phyloP scores from a whole-genome alignment of 1,284 basidiomycete species.

The Coniferiporia sulphurascens region DNA sequence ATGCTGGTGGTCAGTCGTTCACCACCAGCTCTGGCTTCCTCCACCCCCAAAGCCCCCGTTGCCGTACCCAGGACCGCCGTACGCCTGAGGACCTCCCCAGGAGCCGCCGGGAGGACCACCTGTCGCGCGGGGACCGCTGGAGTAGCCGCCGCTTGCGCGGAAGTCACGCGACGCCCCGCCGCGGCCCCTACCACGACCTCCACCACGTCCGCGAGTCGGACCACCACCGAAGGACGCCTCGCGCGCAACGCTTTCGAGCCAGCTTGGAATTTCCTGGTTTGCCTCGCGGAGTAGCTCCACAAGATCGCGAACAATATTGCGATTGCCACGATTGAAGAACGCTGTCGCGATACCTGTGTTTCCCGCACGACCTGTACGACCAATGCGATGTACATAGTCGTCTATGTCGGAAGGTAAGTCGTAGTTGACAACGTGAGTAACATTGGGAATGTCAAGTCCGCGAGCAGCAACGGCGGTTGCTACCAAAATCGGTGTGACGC shows the following conservation, averaged over 20 bases:
- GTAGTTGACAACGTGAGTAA: slow-evolving; percentile 98
- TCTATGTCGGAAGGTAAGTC: slow-evolving; percentile 99
- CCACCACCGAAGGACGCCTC: slow-evolving; percentile 73
- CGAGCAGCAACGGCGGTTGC: slow-evolving; percentile 98
- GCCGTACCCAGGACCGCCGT: slow-evolving; percentile 18
- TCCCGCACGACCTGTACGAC: slow-evolving; percentile 98
- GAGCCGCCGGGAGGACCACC: slow-evolving; percentile 30
- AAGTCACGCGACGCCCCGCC: slow-evolving; percentile 45
- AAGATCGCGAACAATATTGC: slow-evolving; percentile 88
- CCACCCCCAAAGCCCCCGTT: slow-evolving; percentile 35
- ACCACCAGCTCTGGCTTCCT: slow-evolving; percentile 40
- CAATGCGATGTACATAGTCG: slow-evolving; percentile 97
- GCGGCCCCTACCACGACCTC: slow-evolving; percentile 32
- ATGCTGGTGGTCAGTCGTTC: slow-evolving; percentile 22
- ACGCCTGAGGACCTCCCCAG: slow-evolving; percentile 16
- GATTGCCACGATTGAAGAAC: slow-evolving; percentile 91
- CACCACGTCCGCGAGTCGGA: slow-evolving; percentile 55
- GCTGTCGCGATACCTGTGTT: slow-evolving; percentile 96
- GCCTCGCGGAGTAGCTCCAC: slow-evolving; percentile 94
- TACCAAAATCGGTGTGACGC: slow-evolving; percentile 93
- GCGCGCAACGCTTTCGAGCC: slow-evolving; percentile 85
- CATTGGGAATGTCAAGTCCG: slow-evolving; percentile 99
- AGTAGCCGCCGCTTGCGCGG: slow-evolving; percentile 35
- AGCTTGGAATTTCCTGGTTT: slow-evolving; percentile 92
- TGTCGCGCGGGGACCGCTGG: slow-evolving; percentile 22